A percentile compares a stretch with the other conserved stretches of the same genome.
Evolutionary conservation across 2,329 filamentous ascomycete genomes (phyloP).

Genomic region (Escovopsis weberi): DNA sequence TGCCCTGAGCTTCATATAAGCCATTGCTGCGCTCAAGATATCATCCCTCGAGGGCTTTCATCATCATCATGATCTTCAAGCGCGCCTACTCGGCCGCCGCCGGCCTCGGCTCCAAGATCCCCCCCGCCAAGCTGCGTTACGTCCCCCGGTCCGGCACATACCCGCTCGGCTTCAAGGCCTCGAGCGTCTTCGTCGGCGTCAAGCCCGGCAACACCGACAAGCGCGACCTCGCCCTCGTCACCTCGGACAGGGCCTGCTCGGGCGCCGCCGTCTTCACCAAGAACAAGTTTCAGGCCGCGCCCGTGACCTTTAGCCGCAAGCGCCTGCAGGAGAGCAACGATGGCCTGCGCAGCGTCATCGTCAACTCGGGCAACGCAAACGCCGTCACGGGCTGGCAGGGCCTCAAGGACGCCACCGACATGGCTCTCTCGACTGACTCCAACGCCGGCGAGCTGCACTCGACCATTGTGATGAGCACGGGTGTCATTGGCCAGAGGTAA

Average conservation of each 20-base stretch:
- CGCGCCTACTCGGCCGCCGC: constrained; percentile 18
- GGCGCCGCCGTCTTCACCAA: constrained; percentile 92
- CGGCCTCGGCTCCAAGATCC: constrained; percentile 31
- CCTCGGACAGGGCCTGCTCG: constrained; percentile 72
- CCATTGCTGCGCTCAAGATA: too few species aligned
- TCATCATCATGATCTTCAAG: constrained; percentile 15
- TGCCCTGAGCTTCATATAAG: too few species aligned
- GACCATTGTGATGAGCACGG: constrained; percentile 96
- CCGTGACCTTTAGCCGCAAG: constrained; percentile 70
- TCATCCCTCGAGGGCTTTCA: too few species aligned
- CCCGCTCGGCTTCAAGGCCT: constrained; percentile 76
- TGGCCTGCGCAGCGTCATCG: constrained; percentile 66
- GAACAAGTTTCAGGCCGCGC: constrained; percentile 95
- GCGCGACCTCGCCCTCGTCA: constrained; percentile 79
- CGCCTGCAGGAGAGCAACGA: constrained; percentile 54
- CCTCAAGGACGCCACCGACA: constrained; percentile 70
- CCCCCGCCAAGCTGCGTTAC: constrained; percentile 76
- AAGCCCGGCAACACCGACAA: constrained; percentile 86
- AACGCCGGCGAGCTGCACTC: constrained; percentile 31
- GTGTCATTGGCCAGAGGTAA: constrained; percentile 86
- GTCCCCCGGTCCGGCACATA: constrained; percentile 75
- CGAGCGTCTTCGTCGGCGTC: constrained; percentile 81
- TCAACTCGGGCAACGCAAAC: constrained; percentile 95
- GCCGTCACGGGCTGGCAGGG: constrained; percentile 88
- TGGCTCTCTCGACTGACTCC: constrained; percentile 69